Percentiles rank a stretch among this genome's conserved stretches.
Evolutionary conservation across 2,329 filamentous ascomycete genomes (phyloP).

Genomic region (Chrysoporthe puriensis): DNA sequence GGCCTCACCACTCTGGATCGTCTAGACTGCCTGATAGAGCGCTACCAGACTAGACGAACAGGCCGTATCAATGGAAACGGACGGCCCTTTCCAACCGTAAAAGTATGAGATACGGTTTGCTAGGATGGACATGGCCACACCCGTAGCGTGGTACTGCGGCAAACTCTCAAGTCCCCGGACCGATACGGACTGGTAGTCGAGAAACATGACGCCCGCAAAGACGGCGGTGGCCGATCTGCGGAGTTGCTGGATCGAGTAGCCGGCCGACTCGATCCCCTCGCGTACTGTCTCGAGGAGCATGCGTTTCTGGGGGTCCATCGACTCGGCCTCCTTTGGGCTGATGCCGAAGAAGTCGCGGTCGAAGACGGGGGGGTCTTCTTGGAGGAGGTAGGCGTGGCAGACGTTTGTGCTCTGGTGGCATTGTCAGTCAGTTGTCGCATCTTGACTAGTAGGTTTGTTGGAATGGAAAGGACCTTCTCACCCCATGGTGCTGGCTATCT

Average conservation of each 20-base stretch:
- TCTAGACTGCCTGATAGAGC: constrained; percentile 43
- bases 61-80: constrained; percentile 48
- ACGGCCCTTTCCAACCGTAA: constrained; percentile 45
- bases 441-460: too few relatives aligned
- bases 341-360: constrained; percentile 42
- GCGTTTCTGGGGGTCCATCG: constrained; percentile 41
- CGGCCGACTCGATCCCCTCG: constrained; percentile 42
- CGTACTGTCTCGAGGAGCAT: constrained; percentile 42
- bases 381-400: constrained; percentile 3
- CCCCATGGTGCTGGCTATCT: background rate
- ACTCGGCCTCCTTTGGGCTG: constrained; percentile 41
- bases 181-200: constrained; percentile 41
- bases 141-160: background rate
- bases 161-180: constrained; percentile 26
- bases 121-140: constrained; percentile 32
- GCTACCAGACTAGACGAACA: constrained; percentile 46
- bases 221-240: constrained; percentile 42
- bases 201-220: constrained; percentile 42
- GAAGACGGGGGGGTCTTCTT: constrained; percentile 9
- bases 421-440: too few relatives aligned
- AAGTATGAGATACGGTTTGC: constrained; percentile 46
- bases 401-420: constrained; percentile 33
- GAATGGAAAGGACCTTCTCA: too few relatives aligned
- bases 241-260: constrained; percentile 38
- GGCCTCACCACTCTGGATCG: constrained; percentile 38